These are phyloP conservation scores for Fusarium ambrosium DNA, from an alignment of 2,329 filamentous ascomycete genomes.

Conservation along the genomic window DNA sequence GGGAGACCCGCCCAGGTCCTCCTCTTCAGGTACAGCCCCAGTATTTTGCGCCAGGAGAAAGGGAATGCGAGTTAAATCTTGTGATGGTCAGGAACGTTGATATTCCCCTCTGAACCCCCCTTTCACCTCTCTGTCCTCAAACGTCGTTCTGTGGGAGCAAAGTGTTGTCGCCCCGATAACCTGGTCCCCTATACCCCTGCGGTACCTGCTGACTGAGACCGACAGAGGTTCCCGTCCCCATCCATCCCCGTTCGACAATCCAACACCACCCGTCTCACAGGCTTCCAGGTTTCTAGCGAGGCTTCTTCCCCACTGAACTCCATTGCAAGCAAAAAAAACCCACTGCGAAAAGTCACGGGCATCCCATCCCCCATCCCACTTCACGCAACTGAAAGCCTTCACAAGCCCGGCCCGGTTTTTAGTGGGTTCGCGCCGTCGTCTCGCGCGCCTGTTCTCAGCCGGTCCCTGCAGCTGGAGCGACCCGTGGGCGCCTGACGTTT, in stretches of 20 bases:
- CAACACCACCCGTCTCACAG: slow-evolving; percentile 13
- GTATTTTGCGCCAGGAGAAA: neutral
- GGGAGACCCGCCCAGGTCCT: slow-evolving; percentile 2
- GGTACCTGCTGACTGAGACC: slow-evolving; percentile 10
- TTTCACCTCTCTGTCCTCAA: neutral
- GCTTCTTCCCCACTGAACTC: slow-evolving; percentile 37
- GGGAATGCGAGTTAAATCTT: slow-evolving; percentile 19
- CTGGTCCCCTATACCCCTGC: slow-evolving; percentile 11
- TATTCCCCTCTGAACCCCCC: neutral
- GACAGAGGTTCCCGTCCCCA: neutral
- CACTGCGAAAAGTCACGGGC: slow-evolving; percentile 26
- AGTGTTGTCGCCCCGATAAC: slow-evolving; percentile 13
- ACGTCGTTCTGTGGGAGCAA: neutral
- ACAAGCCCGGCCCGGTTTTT: slow-evolving; percentile 42
- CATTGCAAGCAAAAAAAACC: neutral
- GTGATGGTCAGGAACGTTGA: slow-evolving; percentile 26
- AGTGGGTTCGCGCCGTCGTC: slow-evolving; percentile 24
- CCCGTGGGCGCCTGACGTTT: slow-evolving; percentile 39
- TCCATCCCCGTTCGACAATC: slow-evolving; percentile 4
- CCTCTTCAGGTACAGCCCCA: slow-evolving; percentile 31
- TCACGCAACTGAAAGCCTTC: slow-evolving; percentile 31
- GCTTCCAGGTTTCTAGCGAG: slow-evolving; percentile 44
- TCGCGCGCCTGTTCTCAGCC: slow-evolving; percentile 27
- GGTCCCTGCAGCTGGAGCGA: slow-evolving; percentile 45
- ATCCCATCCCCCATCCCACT: slow-evolving; percentile 8